Evolutionary conservation across 768 basidiomycete species (phyloP), one percentile per base, ranked within the genome.

Genomic region (Termitomyces sp.): DNA sequence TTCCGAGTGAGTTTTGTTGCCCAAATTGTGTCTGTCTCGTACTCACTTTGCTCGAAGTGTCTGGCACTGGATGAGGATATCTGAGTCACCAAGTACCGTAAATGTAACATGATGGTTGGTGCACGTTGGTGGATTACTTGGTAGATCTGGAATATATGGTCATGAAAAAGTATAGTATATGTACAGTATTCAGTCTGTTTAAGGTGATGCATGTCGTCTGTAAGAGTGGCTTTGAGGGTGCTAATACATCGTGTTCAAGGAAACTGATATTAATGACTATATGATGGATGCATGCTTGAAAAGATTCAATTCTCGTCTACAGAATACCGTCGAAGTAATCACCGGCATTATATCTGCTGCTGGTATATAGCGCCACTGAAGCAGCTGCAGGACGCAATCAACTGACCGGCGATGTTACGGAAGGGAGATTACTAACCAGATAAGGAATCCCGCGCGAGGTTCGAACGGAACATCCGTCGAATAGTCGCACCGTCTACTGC

Each of bases 1-100:
- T 95, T 94, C 68, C 80, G 88, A 71, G 94, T 95, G 64, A 67
- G 88, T 54, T 18, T 11, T 30, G 44, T 28, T n/a, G 44, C 33
- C 11, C 54, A n/a, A 32, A 16, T 45, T 16, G 10, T 44, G n/a
- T 9, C 43, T 32, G n/a, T 11, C 52, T 32, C 40, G 28, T 40
- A 49, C 52, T 56, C 38, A 48, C 54, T 43, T 54, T 28, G 38
- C 24, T 2, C 9, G 43, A 41, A 79, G 79, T 80, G 78, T 65
- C 66, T 79, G 54, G 70, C 78, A 6, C 64, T 80, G 3, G 75
- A 78, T 46, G 76, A 78, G 51, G 68, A 66, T 7, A 46, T 63
- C 16, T 70, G 56, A 65, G 55, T 8, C 18, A 4, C 18, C 5
- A 40, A 10, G 6, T 52, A 26, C 4, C 36, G 5, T 16, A 26